Evolutionary conservation across 2,329 filamentous ascomycete genomes (phyloP), one percentile per base, ranked within the genome.

Genomic region (Trichoderma harzianum): DNA sequence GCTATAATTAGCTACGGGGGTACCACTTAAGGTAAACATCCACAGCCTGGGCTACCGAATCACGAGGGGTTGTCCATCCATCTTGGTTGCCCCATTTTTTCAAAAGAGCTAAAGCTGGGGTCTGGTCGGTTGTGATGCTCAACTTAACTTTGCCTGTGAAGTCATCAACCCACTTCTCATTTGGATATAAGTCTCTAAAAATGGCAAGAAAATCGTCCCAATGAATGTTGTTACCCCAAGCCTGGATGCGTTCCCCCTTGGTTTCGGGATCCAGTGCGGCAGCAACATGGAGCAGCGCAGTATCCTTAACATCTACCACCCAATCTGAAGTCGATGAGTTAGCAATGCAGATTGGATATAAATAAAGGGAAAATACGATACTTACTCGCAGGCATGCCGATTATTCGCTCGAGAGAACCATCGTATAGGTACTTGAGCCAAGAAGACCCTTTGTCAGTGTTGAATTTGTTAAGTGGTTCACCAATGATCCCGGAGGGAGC

Each of bases 171-270:
- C 39, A 76, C 34, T 76, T 72, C 5, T 72, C 66, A 39, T 76
- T 55, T 2, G 78, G 78, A 69, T 73, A 70, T 12, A 77, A 28
- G 47, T 74, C 73, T 30, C 77, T 75, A 16, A 79, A 64, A 18
- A 78, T 73, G 8, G 70, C 70, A 3, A 80, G 66, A 1, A 78
- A 75, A 14, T 83, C 76, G 28, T 85, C 66, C 74, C 76, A 78
- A 67, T 77, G 77, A 55, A 69, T 74, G 14, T 62, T 70, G 18
- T 76, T 66, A 0, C 76, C 77, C 73, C 75, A 81, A 7, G 75
- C 75, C 53, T 77, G 76, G 5, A 81, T 51, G 7, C 79, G 78
- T 55, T 74, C 71, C 16, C 74, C 74, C 32, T 75, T 60, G 4
- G 80, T 74, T 3, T 77, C 75, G 2, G 76, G 73, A 26, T 79